A percentile compares a stretch with the other conserved stretches of the same genome.
Evolutionary conservation across 129 eudicot species (phyloP).

Genomic region (Logfia minima): DNA sequence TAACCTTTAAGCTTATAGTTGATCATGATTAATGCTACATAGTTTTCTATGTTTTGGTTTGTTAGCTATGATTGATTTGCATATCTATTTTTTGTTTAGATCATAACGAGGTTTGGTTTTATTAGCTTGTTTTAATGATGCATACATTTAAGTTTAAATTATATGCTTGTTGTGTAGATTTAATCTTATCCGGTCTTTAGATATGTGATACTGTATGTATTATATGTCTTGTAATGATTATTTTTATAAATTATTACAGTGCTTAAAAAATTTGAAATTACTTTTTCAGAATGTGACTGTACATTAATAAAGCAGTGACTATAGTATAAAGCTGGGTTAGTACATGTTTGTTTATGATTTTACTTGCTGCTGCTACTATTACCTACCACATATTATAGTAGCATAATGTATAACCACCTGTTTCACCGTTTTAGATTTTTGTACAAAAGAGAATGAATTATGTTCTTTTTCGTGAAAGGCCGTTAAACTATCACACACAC

Average conservation of each 20-base stretch:
- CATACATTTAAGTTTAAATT: neutral
- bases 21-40: neutral
- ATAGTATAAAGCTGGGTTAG: neutral
- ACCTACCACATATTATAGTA: neutral
- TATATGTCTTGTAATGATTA: too few species aligned
- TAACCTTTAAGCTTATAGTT: neutral
- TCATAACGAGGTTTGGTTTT: neutral
- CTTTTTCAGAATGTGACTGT: neutral
- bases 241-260: too few species aligned
- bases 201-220: neutral
- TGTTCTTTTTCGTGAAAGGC: too few species aligned
- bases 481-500: too few species aligned
- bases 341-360: neutral
- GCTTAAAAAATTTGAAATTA: too few species aligned
- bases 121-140: neutral
- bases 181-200: neutral
- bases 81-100: too few species aligned
- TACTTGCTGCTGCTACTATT: neutral
- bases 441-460: too few species aligned
- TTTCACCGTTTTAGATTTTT: neutral
- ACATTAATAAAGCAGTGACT: neutral
- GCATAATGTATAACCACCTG: neutral
- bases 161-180: neutral
- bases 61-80: neutral
- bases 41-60: neutral